Conservation (phyloP, 2,329 filamentous ascomycete species). For the Thielaviopsis euricoi region DNA sequence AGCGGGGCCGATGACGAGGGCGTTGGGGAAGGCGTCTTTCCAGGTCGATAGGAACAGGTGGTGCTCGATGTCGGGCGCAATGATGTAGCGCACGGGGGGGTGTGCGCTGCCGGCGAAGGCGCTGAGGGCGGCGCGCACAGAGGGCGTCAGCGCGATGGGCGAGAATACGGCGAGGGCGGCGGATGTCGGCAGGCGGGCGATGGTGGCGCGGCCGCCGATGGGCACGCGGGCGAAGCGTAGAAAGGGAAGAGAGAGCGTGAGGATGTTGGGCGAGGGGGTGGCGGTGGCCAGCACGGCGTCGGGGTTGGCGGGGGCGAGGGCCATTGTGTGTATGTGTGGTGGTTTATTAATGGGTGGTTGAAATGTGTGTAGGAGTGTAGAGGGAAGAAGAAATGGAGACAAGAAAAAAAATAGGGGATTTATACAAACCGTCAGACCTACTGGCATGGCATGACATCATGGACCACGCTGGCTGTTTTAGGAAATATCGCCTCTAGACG, state of each 20-base stretch:
- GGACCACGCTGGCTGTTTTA: too few species aligned
- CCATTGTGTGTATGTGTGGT: background rate
- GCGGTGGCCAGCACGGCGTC: slow-evolving; percentile 81
- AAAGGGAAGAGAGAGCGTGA: slow-evolving; percentile 72
- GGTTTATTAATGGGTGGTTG: background rate
- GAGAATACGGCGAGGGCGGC: slow-evolving; percentile 81
- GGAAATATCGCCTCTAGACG: too few species aligned
- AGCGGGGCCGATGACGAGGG: slow-evolving; percentile 67
- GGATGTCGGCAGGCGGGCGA: slow-evolving; percentile 63
- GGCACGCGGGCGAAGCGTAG: slow-evolving; percentile 61
- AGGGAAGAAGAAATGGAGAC: too few species aligned
- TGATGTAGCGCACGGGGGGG: slow-evolving; percentile 53
- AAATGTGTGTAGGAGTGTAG: background rate
- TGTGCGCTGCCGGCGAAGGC: slow-evolving; percentile 41
- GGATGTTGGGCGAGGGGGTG: slow-evolving; percentile 61
- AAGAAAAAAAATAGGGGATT: too few species aligned
- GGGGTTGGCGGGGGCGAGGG: slow-evolving; percentile 52
- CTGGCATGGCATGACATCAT: too few species aligned
- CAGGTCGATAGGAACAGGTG: slow-evolving; percentile 86
- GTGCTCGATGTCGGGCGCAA: slow-evolving; percentile 81
- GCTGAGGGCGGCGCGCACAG: slow-evolving; percentile 47
- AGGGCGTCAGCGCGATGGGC: slow-evolving; percentile 67
- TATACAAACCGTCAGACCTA: too few species aligned
- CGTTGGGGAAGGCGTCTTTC: slow-evolving; percentile 61
- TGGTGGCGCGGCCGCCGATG: slow-evolving; percentile 72